A percentile compares a stretch with the other conserved stretches of the same genome.
phyloP scores from a whole-genome alignment of 2,329 filamentous ascomycete genomes.

The Ceratocystis cacaofunesta region DNA sequence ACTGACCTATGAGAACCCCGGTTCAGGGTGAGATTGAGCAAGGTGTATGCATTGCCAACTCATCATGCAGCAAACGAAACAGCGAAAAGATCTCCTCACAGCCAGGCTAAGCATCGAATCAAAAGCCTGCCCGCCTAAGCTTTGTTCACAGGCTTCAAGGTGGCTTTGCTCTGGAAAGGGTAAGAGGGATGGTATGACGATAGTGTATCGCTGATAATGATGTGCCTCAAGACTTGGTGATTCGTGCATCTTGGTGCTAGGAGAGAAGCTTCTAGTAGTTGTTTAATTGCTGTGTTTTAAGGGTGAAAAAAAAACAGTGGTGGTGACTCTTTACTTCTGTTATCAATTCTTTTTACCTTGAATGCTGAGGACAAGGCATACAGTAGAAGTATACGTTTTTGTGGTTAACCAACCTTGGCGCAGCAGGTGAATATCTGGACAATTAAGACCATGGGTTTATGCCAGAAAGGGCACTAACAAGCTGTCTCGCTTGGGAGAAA shows the following conservation, averaged over 20 bases:
- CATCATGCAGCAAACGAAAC: constrained; percentile 17
- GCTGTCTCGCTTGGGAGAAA: not conserved
- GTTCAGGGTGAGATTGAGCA: constrained; percentile 15
- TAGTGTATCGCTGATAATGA: not conserved
- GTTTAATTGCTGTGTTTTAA: not conserved
- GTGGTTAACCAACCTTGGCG: not conserved
- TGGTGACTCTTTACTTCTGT: not conserved
- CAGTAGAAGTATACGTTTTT: not conserved
- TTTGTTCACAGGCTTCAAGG: not conserved
- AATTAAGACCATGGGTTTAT: not conserved
- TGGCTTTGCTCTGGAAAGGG: not conserved
- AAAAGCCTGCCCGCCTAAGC: constrained; percentile 12
- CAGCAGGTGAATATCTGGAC: constrained; percentile 2
- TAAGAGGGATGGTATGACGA: not conserved
- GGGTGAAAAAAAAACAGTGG: not conserved
- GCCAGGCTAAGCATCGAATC: constrained; percentile 8
- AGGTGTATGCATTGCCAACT: constrained; percentile 17
- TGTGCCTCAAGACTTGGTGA: not conserved
- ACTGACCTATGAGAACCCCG: constrained; percentile 16
- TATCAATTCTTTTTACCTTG: not conserved
- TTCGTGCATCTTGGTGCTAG: not conserved
- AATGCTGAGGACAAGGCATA: not conserved
- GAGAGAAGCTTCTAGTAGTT: not conserved
- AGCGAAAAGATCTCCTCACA: not conserved
- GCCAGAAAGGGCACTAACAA: not conserved